Base-by-base conservation (phyloP, 345 rosid species). In the Murraya paniculata region DNA sequence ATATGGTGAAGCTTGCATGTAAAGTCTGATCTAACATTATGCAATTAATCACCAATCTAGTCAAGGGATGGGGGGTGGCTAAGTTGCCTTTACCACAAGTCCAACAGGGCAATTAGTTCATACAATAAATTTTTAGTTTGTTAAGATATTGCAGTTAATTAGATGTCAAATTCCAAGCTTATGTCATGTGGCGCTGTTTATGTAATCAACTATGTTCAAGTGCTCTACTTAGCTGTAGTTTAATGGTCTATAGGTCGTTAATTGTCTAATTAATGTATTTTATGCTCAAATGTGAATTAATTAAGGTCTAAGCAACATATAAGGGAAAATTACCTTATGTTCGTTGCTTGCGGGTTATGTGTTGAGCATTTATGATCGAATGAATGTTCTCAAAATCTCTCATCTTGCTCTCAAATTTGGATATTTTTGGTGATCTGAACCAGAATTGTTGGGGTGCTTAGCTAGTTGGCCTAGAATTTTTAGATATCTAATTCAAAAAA, bases 1-100 rank as follows among this genome's bases (percentile, higher is more conserved):
- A 83, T 90, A 39, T 87, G 97, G 97, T 88, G 87, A 91, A 83
- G 77, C 38, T 18, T 18, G 57, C 5, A 53, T 69, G 66, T 77
- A 33, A 71, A 78, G 68, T 35, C 59, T 45, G 59, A 79, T 68
- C 84, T 71, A 77, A 73, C 39, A 1, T 45, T 27, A 10, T 24
- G 75, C 77, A 82, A 67, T 80, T 10, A 36, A 36, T 36, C 66
- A n/a, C 24, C 76, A 24, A 58, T 41, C 64, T 7, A 30, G 31
- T 57, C 6, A n/a, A 22, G 31, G 50, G 50, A 36, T 24, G 35
- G 8, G 7, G 6, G 13, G 66, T 57, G 64, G 24, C 75, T 72
- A 64, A 31, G 39, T 21, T 64, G 41, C 69, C 41, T 65, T 65
- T 19, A 33, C 41, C 22, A 65, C n/a, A 65, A 35, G 22, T 65